Conservation (phyloP, 2,329 filamentous ascomycete species). For the Penicillium vulpinum region DNA sequence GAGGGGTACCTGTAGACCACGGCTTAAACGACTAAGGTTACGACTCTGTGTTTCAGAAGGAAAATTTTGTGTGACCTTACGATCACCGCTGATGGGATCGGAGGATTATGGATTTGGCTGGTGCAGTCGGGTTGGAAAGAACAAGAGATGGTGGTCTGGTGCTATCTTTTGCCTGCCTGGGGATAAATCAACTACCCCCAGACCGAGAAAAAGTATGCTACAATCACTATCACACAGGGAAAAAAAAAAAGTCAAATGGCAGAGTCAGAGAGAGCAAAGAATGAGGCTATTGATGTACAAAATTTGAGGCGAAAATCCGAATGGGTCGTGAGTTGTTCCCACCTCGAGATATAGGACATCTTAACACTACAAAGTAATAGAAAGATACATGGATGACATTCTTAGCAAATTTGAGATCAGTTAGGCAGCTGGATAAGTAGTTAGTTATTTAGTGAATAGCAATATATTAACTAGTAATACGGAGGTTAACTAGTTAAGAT, state of each 20-base stretch:
- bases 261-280: neutral
- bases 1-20: constrained; percentile 5
- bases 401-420: neutral
- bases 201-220: neutral
- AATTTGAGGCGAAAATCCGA: neutral
- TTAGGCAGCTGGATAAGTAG: neutral
- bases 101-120: constrained; percentile 21
- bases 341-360: neutral
- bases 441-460: neutral
- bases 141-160: neutral
- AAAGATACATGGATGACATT: neutral
- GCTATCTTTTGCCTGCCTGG: neutral
- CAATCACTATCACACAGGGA: constrained; percentile 15
- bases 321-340: neutral
- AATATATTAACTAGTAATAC: neutral
- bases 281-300: neutral
- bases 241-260: constrained; percentile 16
- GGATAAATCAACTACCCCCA: neutral
- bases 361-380: neutral
- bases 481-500: too few relatives aligned
- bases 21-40: constrained; percentile 17
- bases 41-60: constrained; percentile 13
- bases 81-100: constrained; percentile 16
- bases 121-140: constrained; percentile 21
- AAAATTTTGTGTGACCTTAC: constrained; percentile 16